Conservation (phyloP, 805 yeast species). For the Yamadazyma laniorum region DNA sequence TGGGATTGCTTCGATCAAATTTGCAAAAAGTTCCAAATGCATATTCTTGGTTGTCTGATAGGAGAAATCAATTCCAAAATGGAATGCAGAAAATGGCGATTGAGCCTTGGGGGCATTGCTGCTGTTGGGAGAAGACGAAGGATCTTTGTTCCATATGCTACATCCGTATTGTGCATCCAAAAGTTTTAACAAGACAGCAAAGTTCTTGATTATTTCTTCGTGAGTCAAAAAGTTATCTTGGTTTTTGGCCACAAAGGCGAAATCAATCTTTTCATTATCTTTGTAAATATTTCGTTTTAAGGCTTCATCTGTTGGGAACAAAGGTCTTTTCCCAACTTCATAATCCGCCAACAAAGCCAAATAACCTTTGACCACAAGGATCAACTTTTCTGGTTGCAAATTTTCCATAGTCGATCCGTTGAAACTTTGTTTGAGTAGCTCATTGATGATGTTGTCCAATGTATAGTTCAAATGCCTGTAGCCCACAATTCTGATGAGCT, state of each 20-base stretch:
- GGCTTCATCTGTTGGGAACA: conserved; percentile 64
- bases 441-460: conserved; percentile 73
- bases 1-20: conserved; percentile 69
- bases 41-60: conserved; percentile 32
- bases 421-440: conserved; percentile 61
- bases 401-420: conserved; percentile 60
- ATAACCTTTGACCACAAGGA: conserved; percentile 69
- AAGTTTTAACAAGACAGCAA: conserved; percentile 53
- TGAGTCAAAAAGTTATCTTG: conserved; percentile 54
- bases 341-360: conserved; percentile 66
- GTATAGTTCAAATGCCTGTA: conserved; percentile 75
- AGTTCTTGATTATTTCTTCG: conserved; percentile 64
- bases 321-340: conserved; percentile 56
- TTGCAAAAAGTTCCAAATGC: conserved; percentile 63
- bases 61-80: conserved; percentile 38
- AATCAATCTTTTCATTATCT: conserved; percentile 20
- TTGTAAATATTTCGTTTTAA: conserved; percentile 14
- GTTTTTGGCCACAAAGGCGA: conserved; percentile 40
- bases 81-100: conserved; percentile 40
- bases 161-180: conserved; percentile 57
- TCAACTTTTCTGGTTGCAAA: conserved; percentile 65
- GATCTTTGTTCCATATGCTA: conserved; percentile 27
- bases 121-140: conserved; percentile 10
- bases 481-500: conserved; percentile 75
- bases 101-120: conserved; percentile 25